Evolutionary conservation across 306 rosid species (phyloP), one percentile per base, ranked within the genome.

Genomic region (Senna tora): DNA sequence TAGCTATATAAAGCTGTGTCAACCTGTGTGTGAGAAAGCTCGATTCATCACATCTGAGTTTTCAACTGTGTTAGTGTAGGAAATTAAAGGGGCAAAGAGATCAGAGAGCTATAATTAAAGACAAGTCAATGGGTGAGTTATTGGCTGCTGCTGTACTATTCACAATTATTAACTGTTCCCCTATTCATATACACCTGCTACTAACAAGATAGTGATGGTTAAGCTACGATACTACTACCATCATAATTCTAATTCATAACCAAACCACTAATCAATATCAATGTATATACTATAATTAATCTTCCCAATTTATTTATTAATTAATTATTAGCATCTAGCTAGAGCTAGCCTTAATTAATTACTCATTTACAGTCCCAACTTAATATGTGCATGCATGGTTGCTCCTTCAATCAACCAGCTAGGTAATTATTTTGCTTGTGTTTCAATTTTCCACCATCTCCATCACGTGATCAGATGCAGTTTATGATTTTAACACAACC

Each of bases 111-210:
- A n/a, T n/a, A 68, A 74, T 33, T 60, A 61, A 68, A 79, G 67
- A 61, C 67, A 51, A 74, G 76, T 73, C 68, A 49, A 6, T 33
- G 13, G 53, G 63, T 54, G 81, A 80, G 65, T 80, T 75, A 75
- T 57, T 80, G 71, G 53, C 62, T 70, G 53, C 62, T 70, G 69
- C 69, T 56, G 84, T 75, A 70, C 71, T 71, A 58, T 0, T 72
- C 73, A 70, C 69, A 75, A 80, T 75, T 75, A 80, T 75, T 65
- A 70, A 32, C 61, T 75, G 71, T 56, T 34, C 73, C 76, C 52
- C 0, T 11, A 13, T 63, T 80, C 59, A 64, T 45, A 64, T 64
- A 69, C 70, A 56, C 20, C 77, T 70, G 33, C 77, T 75, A 47
- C 71, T 64, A 70, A 43, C 49, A 43, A 10, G 80, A 80, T 15